Base-by-base conservation (phyloP, 768 basidiomycete genomes). In the Sarcodon sp. region DNA sequence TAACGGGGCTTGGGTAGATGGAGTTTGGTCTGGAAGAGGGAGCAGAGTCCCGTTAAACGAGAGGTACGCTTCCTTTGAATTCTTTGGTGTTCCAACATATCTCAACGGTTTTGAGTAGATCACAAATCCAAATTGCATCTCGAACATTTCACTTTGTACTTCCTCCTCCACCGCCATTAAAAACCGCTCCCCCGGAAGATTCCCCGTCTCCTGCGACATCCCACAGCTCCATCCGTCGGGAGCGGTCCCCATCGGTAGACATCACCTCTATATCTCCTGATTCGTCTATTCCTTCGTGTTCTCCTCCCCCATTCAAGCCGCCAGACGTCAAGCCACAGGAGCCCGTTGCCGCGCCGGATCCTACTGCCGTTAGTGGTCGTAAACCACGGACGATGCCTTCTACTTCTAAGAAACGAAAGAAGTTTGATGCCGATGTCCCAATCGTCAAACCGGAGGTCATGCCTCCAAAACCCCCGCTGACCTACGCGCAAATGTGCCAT, bases 1-100 rank as follows among this genome's bases (percentile, higher is more conserved):
- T 50, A 98, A 99, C 57, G 96, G 96, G 10, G 92, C 92, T 13
- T 97, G 93, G 86, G 91, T 99, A 4, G 92, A 98, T 54, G 93
- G 92, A 32, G 80, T 87, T n/a, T 99, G 93, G 87, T 82, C 81
- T 44, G 86, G 84, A 9, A 83, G 87, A 54, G 90, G 93, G 12
- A 83, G 85, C 51, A 78, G 81, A 51, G 85, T 91, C n/a, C 77
- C 86, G 32, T 69, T 99, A 16, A 72, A 82, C 35, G 88, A 91
- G 62, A 76, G 88, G 94, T 91, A 50, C 45, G 71, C 64, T 27
- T 43, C 27, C 39, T 16, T 33, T 31, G 11, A 37, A 7, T 33
- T 11, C 21, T 43, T 32, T 18, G 35, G 7, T 43, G 54, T 39
- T 45, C 21, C 4, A 27, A 27, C 21, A 27, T 27, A 27, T 27